A percentile compares a stretch with the other conserved stretches of the same genome.
phyloP scores from a whole-genome alignment of 345 rosid species.

The Eucalyptus rudis region DNA sequence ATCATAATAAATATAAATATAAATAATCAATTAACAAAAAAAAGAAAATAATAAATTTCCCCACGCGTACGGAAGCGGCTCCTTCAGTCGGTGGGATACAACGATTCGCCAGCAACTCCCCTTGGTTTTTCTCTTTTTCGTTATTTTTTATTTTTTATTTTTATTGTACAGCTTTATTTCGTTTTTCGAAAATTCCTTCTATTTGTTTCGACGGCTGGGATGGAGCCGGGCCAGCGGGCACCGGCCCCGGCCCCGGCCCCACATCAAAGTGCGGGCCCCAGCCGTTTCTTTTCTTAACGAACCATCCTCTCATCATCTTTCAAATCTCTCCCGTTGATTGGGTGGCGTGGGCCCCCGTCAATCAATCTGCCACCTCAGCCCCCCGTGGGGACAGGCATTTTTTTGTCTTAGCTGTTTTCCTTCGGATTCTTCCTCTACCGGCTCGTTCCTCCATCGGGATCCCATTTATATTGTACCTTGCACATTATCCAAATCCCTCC shows the following conservation, averaged over 20 bases:
- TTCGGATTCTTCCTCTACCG: background rate
- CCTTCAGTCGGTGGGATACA: background rate
- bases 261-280: background rate
- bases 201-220: background rate
- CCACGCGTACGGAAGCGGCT: background rate
- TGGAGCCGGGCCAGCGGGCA: background rate
- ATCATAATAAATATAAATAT: too few species aligned
- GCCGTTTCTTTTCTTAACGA: background rate
- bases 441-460: background rate
- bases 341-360: background rate
- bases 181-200: background rate
- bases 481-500: background rate
- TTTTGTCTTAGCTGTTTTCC: background rate
- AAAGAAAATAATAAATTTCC: too few species aligned
- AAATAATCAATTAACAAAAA: background rate
- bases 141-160: background rate
- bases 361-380: background rate
- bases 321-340: background rate
- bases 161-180: background rate
- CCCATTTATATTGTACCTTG: background rate
- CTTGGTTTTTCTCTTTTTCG: accelerated
- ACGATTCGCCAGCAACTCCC: background rate
- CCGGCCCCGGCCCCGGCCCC: too few species aligned
- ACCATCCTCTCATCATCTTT: background rate
- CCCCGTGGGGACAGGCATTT: background rate